phyloP scores from a whole-genome alignment of 2,329 filamentous ascomycete species.

The Escovopsis sp. region DNA sequence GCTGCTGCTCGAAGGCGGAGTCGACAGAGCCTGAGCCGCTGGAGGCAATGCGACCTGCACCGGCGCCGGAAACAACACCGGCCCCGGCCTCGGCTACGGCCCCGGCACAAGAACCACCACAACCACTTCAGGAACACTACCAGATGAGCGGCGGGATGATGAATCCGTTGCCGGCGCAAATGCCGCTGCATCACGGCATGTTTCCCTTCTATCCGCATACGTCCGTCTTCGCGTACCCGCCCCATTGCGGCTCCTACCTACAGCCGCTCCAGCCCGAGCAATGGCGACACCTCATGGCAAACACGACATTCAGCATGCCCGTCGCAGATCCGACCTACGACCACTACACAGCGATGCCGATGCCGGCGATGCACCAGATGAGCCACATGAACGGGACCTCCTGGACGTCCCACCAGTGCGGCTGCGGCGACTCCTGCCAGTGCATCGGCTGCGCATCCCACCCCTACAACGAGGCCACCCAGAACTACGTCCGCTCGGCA shows the following conservation, averaged over 20 bases:
- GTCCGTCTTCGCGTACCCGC: slow-evolving; percentile 36
- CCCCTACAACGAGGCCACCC: slow-evolving; percentile 51
- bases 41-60: slow-evolving; percentile 5
- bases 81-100: too few relatives aligned
- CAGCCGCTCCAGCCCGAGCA: slow-evolving; percentile 40
- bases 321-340: slow-evolving; percentile 14
- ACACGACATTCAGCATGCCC: slow-evolving; percentile 23
- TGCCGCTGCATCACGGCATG: slow-evolving; percentile 24
- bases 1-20: slow-evolving; percentile 15
- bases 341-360: slow-evolving; percentile 9
- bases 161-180: slow-evolving; percentile 20
- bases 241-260: slow-evolving; percentile 38
- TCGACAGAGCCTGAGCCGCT: slow-evolving; percentile 11
- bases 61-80: slow-evolving; percentile 8
- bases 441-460: slow-evolving; percentile 55
- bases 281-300: slow-evolving; percentile 33
- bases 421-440: slow-evolving; percentile 50
- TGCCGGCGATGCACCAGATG: slow-evolving; percentile 6
- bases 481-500: slow-evolving; percentile 35
- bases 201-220: slow-evolving; percentile 28
- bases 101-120: too few relatives aligned
- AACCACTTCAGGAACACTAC: neutral
- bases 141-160: slow-evolving; percentile 18
- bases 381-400: slow-evolving; percentile 8
- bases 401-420: slow-evolving; percentile 32